A percentile compares a stretch with the other conserved stretches of the same genome.
These are phyloP conservation scores for Mediolabrus comicus DNA, from an alignment of 108 stramenopile species.

Conservation along the genomic window DNA sequence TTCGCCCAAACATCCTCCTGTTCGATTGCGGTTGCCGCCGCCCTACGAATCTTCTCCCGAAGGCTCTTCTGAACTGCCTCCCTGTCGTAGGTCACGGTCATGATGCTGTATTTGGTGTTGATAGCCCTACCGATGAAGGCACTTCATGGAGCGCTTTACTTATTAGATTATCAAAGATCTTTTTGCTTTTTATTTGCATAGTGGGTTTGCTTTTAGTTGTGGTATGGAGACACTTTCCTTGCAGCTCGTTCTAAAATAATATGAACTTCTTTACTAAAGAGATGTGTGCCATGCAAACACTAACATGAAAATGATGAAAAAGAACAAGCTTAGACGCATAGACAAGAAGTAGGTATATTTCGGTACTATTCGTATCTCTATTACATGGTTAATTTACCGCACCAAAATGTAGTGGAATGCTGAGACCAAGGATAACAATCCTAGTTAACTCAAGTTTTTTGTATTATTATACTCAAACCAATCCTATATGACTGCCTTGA, in stretches of 20 bases:
- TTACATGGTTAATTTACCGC: slow-evolving; percentile 25
- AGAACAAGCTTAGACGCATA: neutral
- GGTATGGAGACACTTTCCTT: too few species aligned
- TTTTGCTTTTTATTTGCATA: too few species aligned
- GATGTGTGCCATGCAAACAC: too few species aligned
- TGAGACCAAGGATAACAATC: slow-evolving; percentile 2
- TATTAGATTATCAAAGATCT: too few species aligned
- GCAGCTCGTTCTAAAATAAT: too few species aligned
- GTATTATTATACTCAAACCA: slow-evolving; percentile 2
- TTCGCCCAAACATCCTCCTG: slow-evolving; percentile 75
- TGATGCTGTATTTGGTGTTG: too few species aligned
- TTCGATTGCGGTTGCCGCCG: slow-evolving; percentile 44
- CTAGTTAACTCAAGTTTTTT: slow-evolving; percentile 3
- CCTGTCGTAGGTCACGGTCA: slow-evolving; percentile 9
- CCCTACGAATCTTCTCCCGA: slow-evolving; percentile 38
- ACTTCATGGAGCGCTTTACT: too few species aligned
- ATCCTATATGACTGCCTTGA: neutral
- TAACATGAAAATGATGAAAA: neutral
- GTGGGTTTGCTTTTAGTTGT: too few species aligned
- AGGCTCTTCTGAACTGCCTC: slow-evolving; percentile 24
- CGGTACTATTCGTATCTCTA: slow-evolving; percentile 24
- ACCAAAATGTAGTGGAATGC: slow-evolving; percentile 4
- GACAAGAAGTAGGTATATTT: neutral
- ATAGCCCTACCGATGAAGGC: too few species aligned
- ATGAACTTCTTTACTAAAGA: too few species aligned